Evolutionary conservation across 2,329 filamentous ascomycete genomes (phyloP).

Genomic region (Fusarium multiceps): DNA sequence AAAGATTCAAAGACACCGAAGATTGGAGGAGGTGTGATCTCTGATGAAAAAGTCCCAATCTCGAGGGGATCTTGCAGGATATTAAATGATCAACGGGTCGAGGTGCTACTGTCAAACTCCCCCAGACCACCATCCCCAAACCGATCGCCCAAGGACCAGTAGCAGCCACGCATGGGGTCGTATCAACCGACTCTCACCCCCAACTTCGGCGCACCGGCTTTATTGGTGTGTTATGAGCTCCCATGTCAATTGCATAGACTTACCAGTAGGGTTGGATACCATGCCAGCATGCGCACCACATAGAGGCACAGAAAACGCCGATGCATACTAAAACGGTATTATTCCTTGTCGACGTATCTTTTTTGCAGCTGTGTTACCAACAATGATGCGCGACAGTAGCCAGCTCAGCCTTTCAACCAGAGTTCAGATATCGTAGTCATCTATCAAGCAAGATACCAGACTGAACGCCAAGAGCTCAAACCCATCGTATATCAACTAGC

Average conservation of each 20-base stretch:
- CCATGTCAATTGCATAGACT: slow-evolving; percentile 31
- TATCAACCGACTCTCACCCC: slow-evolving; percentile 37
- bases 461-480: neutral
- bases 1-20: slow-evolving; percentile 19
- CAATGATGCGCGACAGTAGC: neutral
- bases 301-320: slow-evolving; percentile 18
- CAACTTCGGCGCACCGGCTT: slow-evolving; percentile 29
- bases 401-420: neutral
- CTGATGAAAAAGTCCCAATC: slow-evolving; percentile 14
- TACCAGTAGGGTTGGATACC: slow-evolving; percentile 3
- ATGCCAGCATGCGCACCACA: slow-evolving; percentile 5
- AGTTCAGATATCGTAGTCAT: neutral
- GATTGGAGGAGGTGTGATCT: slow-evolving; percentile 23
- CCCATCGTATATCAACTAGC: slow-evolving; percentile 3
- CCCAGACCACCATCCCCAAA: slow-evolving; percentile 34
- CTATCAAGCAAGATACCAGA: neutral
- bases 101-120: slow-evolving; percentile 23
- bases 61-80: slow-evolving; percentile 37
- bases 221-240: slow-evolving; percentile 40
- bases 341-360: slow-evolving; percentile 8
- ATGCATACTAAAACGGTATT: slow-evolving; percentile 24
- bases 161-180: slow-evolving; percentile 30
- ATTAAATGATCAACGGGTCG: slow-evolving; percentile 41
- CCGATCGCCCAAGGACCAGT: slow-evolving; percentile 25
- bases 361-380: neutral